phyloP scores from a whole-genome alignment of 768 basidiomycete species.

The Termitomyces sp. region DNA sequence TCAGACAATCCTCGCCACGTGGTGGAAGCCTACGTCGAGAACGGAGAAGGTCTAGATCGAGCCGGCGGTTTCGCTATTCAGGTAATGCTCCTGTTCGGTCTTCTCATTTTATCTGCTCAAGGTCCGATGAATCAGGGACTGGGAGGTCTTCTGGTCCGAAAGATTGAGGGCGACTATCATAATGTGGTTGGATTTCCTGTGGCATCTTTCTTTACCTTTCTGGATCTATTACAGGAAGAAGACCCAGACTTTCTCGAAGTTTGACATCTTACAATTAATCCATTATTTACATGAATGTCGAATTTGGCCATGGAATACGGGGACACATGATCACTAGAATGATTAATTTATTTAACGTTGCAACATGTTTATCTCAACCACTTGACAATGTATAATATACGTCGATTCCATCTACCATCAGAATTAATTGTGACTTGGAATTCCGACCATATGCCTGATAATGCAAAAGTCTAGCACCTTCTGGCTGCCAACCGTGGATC shows the following conservation, averaged over 20 bases:
- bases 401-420: too few relatives aligned
- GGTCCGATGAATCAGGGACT: conserved; percentile 47
- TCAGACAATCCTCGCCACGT: conserved; percentile 53
- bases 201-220: conserved; percentile 72
- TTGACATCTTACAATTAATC: conserved; percentile 11
- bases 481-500: too few relatives aligned
- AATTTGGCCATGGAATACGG: not conserved
- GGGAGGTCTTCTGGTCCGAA: conserved; percentile 76
- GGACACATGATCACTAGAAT: not conserved
- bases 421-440: too few relatives aligned
- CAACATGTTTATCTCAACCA: not conserved
- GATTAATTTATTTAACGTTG: too few relatives aligned
- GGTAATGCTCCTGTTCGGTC: conserved; percentile 33
- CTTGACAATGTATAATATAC: not conserved
- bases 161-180: conserved; percentile 85
- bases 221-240: conserved; percentile 68
- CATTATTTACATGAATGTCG: not conserved
- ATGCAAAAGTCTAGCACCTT: too few relatives aligned
- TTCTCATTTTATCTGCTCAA: not conserved
- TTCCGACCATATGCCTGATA: too few relatives aligned
- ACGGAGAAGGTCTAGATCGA: conserved; percentile 79
- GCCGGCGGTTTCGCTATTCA: conserved; percentile 96
- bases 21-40: conserved; percentile 77
- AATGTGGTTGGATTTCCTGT: conserved; percentile 94
- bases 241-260: conserved; percentile 67